Base-by-base conservation (phyloP, 441 rosid species). In the Pelargonium myrrhifolium region DNA sequence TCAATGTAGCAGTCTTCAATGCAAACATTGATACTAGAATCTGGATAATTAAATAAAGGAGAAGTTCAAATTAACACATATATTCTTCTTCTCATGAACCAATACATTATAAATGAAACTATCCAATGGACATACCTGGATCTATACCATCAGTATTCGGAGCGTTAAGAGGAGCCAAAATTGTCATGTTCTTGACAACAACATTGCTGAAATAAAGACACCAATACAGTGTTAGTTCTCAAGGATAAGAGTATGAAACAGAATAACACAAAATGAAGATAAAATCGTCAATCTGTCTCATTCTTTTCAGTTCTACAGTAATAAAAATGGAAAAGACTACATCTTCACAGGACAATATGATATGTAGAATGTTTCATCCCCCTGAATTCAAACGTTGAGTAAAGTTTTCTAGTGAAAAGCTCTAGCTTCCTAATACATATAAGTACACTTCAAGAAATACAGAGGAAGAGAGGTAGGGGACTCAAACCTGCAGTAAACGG, bases 81-180 rank as follows among this genome's bases (percentile, higher is more conserved):
- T 20, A 51, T 51, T 9, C 56, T 14, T 51, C 17, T 53, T 17
- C 59, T 53, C 17, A 53, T 17, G 15, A n/a, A 58, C 31, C 31
- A 28, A 28, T 3, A 28, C 31, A 28, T 28, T 28, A 3, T 28
- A 28, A 28, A 28, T 28, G 31, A 2, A 28, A 28, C 31, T 28
- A 28, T 28, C 3, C n/a, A 21, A 58, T 58, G 8, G 22, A 10
- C 62, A 58, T 22, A 58, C 62, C 62, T 69, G 96, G 96, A 65
- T 91, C 99, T 71, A 93, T 88, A 39, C 99, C 99, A 72, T 93
- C 99, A 0, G 99, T 89, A 82, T 93, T 91, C 62, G 97, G 99
- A 9, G 99, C 96, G 75, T 87, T 83, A 26, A 89, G 86, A 11
- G 96, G 99, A 70, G 99, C 91, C 81, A 85, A 81, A 74, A 93